Conservation (phyloP, 1,284 basidiomycete genomes). For the Erythrobasidium hasegawianum region DNA sequence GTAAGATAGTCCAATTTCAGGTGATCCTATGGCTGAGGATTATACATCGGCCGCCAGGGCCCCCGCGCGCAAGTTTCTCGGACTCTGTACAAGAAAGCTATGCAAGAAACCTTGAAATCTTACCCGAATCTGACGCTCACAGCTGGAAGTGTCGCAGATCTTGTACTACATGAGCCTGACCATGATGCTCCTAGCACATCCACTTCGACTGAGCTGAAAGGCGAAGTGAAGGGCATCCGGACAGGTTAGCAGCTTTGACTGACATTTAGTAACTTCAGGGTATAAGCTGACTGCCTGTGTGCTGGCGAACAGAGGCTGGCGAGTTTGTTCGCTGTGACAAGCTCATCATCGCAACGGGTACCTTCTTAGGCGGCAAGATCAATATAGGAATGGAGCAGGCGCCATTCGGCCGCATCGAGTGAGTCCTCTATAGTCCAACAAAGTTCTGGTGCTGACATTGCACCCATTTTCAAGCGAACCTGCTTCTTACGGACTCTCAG, state of each 20-base stretch:
- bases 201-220: constrained; percentile 42
- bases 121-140: constrained; percentile 67
- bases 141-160: constrained; percentile 72
- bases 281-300: too few species aligned
- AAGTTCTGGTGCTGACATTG: too few species aligned
- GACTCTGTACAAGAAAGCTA: constrained; percentile 71
- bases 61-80: constrained; percentile 83
- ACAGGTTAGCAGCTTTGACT: constrained; percentile 62
- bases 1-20: constrained; percentile 52
- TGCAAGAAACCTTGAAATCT: constrained; percentile 64
- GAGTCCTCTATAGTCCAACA: too few species aligned
- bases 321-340: constrained; percentile 70
- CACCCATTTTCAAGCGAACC: too few species aligned
- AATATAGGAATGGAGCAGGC: constrained; percentile 76
- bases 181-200: neutral
- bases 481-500: constrained; percentile 61
- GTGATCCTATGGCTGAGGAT: too few species aligned
- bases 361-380: constrained; percentile 82
- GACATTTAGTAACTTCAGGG: too few species aligned
- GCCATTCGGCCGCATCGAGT: constrained; percentile 75
- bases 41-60: too few species aligned
- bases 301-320: constrained; percentile 68
- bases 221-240: constrained; percentile 61
- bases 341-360: constrained; percentile 83
- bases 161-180: constrained; percentile 58